These are phyloP conservation scores for Flaveria robusta DNA, from an alignment of 129 eudicot genomes.

Conservation along the genomic window DNA sequence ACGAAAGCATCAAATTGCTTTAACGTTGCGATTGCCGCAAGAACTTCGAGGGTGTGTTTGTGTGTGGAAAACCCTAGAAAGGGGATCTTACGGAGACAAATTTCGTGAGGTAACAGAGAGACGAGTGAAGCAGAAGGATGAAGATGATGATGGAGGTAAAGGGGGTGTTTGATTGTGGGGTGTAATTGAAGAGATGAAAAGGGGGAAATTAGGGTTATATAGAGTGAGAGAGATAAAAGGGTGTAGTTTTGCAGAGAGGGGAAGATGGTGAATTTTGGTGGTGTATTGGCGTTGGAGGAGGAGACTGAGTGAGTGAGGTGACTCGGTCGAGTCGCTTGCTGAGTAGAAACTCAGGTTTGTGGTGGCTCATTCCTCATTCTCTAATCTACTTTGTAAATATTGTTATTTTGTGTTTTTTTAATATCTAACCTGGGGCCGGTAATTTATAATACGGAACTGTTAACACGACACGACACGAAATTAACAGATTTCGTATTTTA, in stretches of 20 bases:
- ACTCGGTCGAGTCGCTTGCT: constrained; percentile 40
- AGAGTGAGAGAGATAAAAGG: neutral
- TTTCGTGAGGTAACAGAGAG: constrained; percentile 29
- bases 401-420: too few relatives aligned
- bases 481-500: too few relatives aligned
- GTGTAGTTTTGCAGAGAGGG: constrained; percentile 38
- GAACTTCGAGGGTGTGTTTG: constrained; percentile 17
- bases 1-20: neutral
- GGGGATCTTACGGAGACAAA: constrained; percentile 33
- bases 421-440: too few relatives aligned
- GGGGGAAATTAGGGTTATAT: constrained; percentile 35
- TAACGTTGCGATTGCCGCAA: neutral
- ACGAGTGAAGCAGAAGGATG: constrained; percentile 34
- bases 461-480: too few relatives aligned
- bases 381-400: constrained; percentile 5
- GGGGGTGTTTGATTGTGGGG: constrained; percentile 44
- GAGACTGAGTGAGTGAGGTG: constrained; percentile 38
- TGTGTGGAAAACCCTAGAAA: constrained; percentile 50
- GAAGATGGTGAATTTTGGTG: constrained; percentile 48
- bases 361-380: constrained; percentile 19
- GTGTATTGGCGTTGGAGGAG: constrained; percentile 43
- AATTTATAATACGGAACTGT: too few relatives aligned
- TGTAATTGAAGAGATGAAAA: constrained; percentile 38
- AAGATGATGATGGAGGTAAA: constrained; percentile 45
- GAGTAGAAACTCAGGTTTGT: constrained; percentile 17